Percentiles rank a stretch among this genome's conserved stretches.
Conservation (phyloP, 257 asterid genomes). For the Nemophila menziesii region DNA sequence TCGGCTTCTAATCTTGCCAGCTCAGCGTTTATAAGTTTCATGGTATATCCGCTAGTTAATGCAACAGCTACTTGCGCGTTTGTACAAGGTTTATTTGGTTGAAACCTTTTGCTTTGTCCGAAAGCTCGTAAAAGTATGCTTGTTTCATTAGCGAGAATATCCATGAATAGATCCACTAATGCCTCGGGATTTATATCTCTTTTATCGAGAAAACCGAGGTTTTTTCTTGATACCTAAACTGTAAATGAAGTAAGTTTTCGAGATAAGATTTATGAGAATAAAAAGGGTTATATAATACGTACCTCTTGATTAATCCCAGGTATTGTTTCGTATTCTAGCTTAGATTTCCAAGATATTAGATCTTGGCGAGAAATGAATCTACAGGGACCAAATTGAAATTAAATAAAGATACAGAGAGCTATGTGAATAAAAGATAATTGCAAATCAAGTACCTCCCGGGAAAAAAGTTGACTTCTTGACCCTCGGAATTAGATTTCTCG, state of each 20-base stretch:
- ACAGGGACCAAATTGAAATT: constrained; percentile 14
- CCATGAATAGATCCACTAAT: constrained; percentile 44
- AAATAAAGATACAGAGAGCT: neutral
- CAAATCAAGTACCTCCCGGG: constrained; percentile 59
- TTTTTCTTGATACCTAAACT: constrained; percentile 92
- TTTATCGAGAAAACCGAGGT: constrained; percentile 72
- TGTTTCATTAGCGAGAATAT: constrained; percentile 51
- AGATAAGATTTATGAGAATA: constrained; percentile 14
- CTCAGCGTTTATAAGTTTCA: constrained; percentile 38
- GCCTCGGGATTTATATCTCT: constrained; percentile 57
- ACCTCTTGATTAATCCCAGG: constrained; percentile 55
- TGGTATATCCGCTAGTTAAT: constrained; percentile 60
- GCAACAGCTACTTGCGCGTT: constrained; percentile 86
- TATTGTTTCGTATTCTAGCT: constrained; percentile 53
- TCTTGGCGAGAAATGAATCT: constrained; percentile 77
- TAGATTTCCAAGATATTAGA: constrained; percentile 78
- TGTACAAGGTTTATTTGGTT: constrained; percentile 85
- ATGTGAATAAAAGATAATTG: neutral
- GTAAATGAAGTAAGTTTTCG: constrained; percentile 58
- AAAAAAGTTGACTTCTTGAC: constrained; percentile 27
- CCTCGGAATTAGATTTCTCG: constrained; percentile 14
- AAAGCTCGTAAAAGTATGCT: constrained; percentile 76
- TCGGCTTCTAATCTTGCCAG: constrained; percentile 53
- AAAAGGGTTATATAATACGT: constrained; percentile 10
- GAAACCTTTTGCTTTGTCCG: constrained; percentile 77